A percentile compares a stretch with the other conserved stretches of the same genome.
phyloP scores from a whole-genome alignment of 192 early-diverging fungal genomes.

The Mortierella alpina region DNA sequence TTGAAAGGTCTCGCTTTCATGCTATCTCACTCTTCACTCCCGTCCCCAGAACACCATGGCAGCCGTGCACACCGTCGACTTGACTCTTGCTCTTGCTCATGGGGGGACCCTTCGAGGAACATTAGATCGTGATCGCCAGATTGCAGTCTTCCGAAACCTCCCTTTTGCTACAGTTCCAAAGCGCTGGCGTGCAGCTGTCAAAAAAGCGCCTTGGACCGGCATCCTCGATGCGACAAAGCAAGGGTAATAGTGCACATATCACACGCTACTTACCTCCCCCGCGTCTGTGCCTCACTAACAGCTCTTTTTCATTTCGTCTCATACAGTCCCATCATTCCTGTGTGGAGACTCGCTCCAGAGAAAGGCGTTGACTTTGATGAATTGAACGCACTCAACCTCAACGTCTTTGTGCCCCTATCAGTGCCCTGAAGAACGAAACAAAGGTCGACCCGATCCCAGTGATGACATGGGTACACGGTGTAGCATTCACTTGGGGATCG shows the following conservation, averaged over 20 bases:
- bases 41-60: no score
- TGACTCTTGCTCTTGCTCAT: no score
- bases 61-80: no score
- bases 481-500: slow-evolving; percentile 14
- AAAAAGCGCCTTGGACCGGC: slow-evolving; percentile 19
- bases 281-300: no score
- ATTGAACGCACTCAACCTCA: slow-evolving; percentile 24
- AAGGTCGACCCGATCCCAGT: slow-evolving; percentile 12
- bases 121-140: slow-evolving; percentile 1
- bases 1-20: no score
- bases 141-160: slow-evolving; percentile 28
- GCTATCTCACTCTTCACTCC: no score
- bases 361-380: slow-evolving; percentile 8
- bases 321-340: slow-evolving; percentile 18
- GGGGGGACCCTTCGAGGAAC: slow-evolving; percentile 9
- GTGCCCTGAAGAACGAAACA: background rate
- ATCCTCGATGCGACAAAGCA: slow-evolving; percentile 28
- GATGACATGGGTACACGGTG: slow-evolving; percentile 33
- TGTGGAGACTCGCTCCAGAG: background rate
- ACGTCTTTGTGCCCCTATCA: slow-evolving; percentile 31
- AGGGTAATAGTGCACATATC: slow-evolving; percentile 3
- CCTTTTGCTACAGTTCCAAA: slow-evolving; percentile 14
- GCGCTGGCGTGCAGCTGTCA: slow-evolving; percentile 36
- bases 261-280: no score
- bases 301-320: no score